Evolutionary conservation across 2,329 filamentous ascomycete genomes (phyloP), one percentile per base, ranked within the genome.

Genomic region (Thelonectria rubi): DNA sequence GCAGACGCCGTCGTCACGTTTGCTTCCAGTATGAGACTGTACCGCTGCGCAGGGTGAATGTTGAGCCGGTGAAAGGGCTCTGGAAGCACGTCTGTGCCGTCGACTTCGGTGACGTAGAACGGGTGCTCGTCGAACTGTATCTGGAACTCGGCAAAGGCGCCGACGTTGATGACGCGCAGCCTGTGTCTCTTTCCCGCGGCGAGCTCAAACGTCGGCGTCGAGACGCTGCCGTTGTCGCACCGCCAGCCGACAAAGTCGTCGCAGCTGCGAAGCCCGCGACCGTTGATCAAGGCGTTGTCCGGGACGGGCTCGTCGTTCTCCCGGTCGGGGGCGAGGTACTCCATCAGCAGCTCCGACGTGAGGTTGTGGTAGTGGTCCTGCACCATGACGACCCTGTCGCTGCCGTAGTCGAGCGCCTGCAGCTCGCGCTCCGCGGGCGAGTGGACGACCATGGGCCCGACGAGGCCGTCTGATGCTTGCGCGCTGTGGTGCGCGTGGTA

Each of bases 311-410:
- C 89, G 1, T 87, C 85, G 21, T 82, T 82, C 48, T 82, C 80
- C 79, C 85, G 66, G 78, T 88, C 75, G 0, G 80, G 77, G 2
- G 73, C 81, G 42, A 90, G 81, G 62, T 88, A 88, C 17, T 82
- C 77, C 71, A 82, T 81, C 3, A 87, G 71, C 0, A 88, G 76
- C 40, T 79, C 76, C 0, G 76, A 78, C 1, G 81, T 82, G 10
- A 79, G 73, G 49, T 89, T 85, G 67, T 92, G 88, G 60, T 93
- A 92, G 80, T 90, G 90, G 68, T 93, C 90, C 17, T 87, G 88
- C n/a, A 93, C 76, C 64, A 90, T 89, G 17, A 92, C 72, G 0
- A 89, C 79, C 32, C 88, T 77, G 63, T 92, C 90, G 0, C 72
- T 73, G 9, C 63, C 68, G 43, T 77, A 77, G 2, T 66, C 63